phyloP scores from a whole-genome alignment of 2,329 filamentous ascomycete genomes.

The Verticillium klebahnii region DNA sequence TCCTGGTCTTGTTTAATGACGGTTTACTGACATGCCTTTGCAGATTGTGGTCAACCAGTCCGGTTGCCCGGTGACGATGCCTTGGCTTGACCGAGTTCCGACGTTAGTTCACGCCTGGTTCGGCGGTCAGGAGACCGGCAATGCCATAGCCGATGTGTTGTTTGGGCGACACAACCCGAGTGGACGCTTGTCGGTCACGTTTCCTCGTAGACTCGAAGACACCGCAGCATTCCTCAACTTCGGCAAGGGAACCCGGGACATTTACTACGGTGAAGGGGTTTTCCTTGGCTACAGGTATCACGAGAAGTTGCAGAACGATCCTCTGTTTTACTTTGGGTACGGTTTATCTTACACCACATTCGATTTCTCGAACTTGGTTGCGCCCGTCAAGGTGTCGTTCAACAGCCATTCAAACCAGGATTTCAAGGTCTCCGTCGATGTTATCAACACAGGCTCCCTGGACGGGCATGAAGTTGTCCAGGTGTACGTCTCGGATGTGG shows the following conservation, averaged over 20 bases:
- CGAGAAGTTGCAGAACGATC: conserved; percentile 39
- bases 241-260: conserved; percentile 53
- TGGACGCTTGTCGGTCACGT: conserved; percentile 71
- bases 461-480: conserved; percentile 12
- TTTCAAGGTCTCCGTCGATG: not conserved
- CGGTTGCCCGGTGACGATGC: not conserved
- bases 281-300: conserved; percentile 71
- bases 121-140: conserved; percentile 15
- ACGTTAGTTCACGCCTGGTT: conserved; percentile 7
- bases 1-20: not conserved
- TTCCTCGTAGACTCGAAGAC: conserved; percentile 57
- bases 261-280: conserved; percentile 67
- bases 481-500: conserved; percentile 36
- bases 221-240: conserved; percentile 67
- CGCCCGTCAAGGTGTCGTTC: conserved; percentile 19
- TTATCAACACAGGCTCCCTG: not conserved
- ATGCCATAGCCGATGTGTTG: conserved; percentile 18
- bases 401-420: conserved; percentile 24
- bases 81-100: conserved; percentile 2
- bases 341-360: conserved; percentile 66
- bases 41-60: not conserved
- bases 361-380: conserved; percentile 33
- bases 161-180: conserved; percentile 25
- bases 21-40: conserved; percentile 20
- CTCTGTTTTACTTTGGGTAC: conserved; percentile 64